Evolutionary conservation across 306 rosid species (phyloP).

Genomic region (Lotus japonicus): DNA sequence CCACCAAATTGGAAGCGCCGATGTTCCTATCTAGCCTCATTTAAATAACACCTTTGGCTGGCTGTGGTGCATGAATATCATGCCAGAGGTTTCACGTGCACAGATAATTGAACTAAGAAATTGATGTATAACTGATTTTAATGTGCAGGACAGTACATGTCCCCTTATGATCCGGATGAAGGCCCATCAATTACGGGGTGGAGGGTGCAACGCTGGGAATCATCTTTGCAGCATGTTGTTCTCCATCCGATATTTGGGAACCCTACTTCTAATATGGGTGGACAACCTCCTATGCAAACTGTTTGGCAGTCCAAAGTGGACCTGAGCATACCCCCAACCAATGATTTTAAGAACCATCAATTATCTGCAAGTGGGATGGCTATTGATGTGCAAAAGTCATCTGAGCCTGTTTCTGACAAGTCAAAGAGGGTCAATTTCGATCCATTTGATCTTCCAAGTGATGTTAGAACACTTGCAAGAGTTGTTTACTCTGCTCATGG

Average conservation of each 20-base stretch:
- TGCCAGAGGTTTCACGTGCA: neutral
- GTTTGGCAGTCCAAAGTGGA: slow-evolving; percentile 97
- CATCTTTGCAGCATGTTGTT: slow-evolving; percentile 86
- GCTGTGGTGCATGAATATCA: slow-evolving; percentile 11
- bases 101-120: neutral
- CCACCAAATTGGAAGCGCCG: neutral
- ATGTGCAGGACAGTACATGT: slow-evolving; percentile 95
- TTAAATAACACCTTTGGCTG: neutral
- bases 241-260: slow-evolving; percentile 97
- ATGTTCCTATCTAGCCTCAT: neutral
- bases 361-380: slow-evolving; percentile 42
- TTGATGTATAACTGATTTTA: slow-evolving; percentile 26
- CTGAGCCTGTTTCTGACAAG: slow-evolving; percentile 50
- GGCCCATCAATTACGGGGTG: slow-evolving; percentile 98
- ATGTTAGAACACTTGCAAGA: slow-evolving; percentile 93
- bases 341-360: slow-evolving; percentile 80
- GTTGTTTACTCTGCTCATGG: slow-evolving; percentile 97
- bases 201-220: slow-evolving; percentile 99
- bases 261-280: slow-evolving; percentile 89
- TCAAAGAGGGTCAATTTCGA: slow-evolving; percentile 71
- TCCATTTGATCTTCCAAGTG: slow-evolving; percentile 98
- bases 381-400: slow-evolving; percentile 45
- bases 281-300: slow-evolving; percentile 97
- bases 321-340: slow-evolving; percentile 77
- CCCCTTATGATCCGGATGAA: slow-evolving; percentile 99